These are phyloP conservation scores for Chrysoporthe deuterocubensis DNA, from an alignment of 2,329 filamentous ascomycete species.

Conservation along the genomic window DNA sequence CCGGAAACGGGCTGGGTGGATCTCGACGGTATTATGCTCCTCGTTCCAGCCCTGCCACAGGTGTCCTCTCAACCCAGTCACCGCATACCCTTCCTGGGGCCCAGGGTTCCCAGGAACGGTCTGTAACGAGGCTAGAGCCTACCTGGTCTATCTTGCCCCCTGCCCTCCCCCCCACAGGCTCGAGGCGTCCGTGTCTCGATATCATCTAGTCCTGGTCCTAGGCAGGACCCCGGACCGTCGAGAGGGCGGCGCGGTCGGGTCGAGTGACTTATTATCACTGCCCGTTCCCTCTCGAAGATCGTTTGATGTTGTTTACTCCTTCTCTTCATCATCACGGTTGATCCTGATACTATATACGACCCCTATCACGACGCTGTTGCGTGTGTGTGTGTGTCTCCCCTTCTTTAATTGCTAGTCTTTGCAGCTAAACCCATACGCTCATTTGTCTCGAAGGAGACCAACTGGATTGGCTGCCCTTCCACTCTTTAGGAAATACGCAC, in stretches of 20 bases:
- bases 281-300: constrained; percentile 33
- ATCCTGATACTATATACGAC: constrained; percentile 29
- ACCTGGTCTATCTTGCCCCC: constrained; percentile 39
- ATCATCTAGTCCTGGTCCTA: constrained; percentile 35
- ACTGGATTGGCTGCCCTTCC: constrained; percentile 64
- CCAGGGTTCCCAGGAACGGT: constrained; percentile 31
- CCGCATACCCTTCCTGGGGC: constrained; percentile 20
- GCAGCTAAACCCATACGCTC: constrained; percentile 46
- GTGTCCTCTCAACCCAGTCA: constrained; percentile 23
- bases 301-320: constrained; percentile 36
- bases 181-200: constrained; percentile 40
- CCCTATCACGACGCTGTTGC: constrained; percentile 33
- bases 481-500: constrained; percentile 50
- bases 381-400: constrained; percentile 38
- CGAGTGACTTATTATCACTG: constrained; percentile 27
- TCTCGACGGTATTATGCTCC: constrained; percentile 21
- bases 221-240: constrained; percentile 30
- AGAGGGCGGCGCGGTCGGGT: constrained; percentile 9
- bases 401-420: constrained; percentile 38
- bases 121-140: constrained; percentile 49
- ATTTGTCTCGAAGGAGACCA: constrained; percentile 47
- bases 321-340: constrained; percentile 33
- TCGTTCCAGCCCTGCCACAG: constrained; percentile 20
- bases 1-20: constrained; percentile 25
- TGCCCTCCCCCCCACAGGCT: constrained; percentile 38